Conservation (phyloP, 164 flowering plant genomes). For the Echeveria elegans region DNA sequence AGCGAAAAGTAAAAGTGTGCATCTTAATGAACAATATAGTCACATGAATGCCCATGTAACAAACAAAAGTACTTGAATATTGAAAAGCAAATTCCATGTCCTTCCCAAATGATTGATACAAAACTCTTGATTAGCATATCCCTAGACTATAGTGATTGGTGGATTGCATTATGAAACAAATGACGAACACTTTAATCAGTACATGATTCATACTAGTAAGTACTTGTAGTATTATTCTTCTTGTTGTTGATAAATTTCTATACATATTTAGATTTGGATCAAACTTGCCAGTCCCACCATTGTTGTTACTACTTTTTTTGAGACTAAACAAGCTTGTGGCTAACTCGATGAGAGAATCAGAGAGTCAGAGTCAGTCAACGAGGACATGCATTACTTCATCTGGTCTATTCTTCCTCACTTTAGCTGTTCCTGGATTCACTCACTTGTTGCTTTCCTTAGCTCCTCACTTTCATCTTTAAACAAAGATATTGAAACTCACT, state of each 20-base stretch:
- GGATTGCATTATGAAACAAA: not conserved
- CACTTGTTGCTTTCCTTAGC: constrained; percentile 5
- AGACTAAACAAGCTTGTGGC: not conserved
- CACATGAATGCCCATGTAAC: not conserved
- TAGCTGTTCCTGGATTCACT: not conserved
- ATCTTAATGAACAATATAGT: not conserved
- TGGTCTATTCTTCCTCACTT: not conserved
- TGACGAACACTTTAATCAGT: constrained; percentile 3
- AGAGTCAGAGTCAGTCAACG: not conserved
- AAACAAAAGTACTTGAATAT: not conserved
- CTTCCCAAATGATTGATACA: not conserved
- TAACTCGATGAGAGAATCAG: not conserved
- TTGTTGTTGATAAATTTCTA: not conserved
- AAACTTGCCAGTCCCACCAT: not conserved
- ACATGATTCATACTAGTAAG: not conserved
- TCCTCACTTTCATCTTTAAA: constrained; percentile 4
- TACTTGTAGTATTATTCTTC: not conserved
- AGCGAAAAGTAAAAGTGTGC: not conserved
- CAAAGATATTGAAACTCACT: constrained; percentile 1
- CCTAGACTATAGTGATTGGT: not conserved
- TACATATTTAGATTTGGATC: not conserved
- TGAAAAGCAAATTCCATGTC: not conserved
- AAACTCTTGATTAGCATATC: not conserved
- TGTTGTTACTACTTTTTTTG: not conserved
- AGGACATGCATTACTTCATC: constrained; percentile 7